Conservation (phyloP, 495 filamentous ascomycete genomes). For the Amorphotheca resinae region DNA sequence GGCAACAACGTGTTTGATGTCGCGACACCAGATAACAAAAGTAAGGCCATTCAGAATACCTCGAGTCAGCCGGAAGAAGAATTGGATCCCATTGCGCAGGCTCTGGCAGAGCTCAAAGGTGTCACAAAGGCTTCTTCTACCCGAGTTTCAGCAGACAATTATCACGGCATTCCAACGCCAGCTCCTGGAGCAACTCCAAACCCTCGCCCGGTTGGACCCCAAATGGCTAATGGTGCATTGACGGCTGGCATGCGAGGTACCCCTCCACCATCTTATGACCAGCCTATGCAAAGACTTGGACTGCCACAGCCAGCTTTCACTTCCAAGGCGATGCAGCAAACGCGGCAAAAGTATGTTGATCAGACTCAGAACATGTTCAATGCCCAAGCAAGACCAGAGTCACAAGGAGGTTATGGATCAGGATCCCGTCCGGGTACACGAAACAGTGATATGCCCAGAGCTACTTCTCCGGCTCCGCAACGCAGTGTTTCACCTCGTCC, state of each 20-base stretch:
- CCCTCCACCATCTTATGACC: conserved; percentile 77
- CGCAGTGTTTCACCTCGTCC: conserved; percentile 41
- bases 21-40: conserved; percentile 56
- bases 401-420: conserved; percentile 16
- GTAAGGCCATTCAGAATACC: conserved; percentile 26
- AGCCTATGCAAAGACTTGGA: conserved; percentile 65
- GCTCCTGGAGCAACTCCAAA: conserved; percentile 39
- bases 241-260: conserved; percentile 48
- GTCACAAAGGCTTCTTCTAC: conserved; percentile 59
- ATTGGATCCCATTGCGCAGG: conserved; percentile 80
- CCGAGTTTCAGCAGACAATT: conserved; percentile 86
- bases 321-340: conserved; percentile 83
- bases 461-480: conserved; percentile 36
- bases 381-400: conserved; percentile 14
- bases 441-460: conserved; percentile 36
- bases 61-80: conserved; percentile 38
- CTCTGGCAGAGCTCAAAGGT: conserved; percentile 84
- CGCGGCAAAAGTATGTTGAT: conserved; percentile 72
- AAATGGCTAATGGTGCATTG: conserved; percentile 34
- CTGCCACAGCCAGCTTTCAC: conserved; percentile 89
- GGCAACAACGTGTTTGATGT: conserved; percentile 96
- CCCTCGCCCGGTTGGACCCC: conserved; percentile 31
- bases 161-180: conserved; percentile 81
- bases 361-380: conserved; percentile 72
- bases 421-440: conserved; percentile 29